Evolutionary conservation across 2,329 filamentous ascomycete genomes (phyloP), one percentile per base, ranked within the genome.

Genomic region (Pseudonectria buxi): DNA sequence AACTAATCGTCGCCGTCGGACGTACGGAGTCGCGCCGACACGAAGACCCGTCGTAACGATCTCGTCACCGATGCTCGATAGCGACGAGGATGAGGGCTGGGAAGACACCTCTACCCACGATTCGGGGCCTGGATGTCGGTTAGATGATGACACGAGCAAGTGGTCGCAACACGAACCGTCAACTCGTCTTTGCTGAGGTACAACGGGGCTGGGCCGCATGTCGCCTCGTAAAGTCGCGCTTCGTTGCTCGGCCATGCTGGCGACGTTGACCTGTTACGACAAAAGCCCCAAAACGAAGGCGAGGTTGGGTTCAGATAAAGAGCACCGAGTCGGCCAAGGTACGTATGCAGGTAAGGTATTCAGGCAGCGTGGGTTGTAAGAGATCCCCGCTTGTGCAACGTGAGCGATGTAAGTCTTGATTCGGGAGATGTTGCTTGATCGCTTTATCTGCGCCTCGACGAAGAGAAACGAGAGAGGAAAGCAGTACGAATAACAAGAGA

Each of bases 91-190:
- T 0, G 90, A 95, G 7, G 90, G 88, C 51, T 92, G 86, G 4
- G 90, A 95, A 30, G 84, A 78, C 41, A 98, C 80, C 60, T 98
- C 90, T 50, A 96, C 79, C 92, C 92, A 98, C 7, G 92, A 95
- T 67, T 96, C 92, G 89, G 68, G 47, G 38, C 31, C 24, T 28
- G 16, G 10, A 33, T 15, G 13, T 24, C 7, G 11, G 37, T 52
- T 38, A 54, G 40, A 26, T 32, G 33, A 31, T 16, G 15, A 29
- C 24, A 25, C 14, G 13, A 29, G 31, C 15, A 28, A 24, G 27
- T 35, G 27, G 29, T n/a, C 27, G 24, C 31, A 37, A 11, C 24
- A 51, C 57, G 28, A 46, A 63, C 61, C 61, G 39, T 64, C 61
- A 32, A 57, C 57, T 24, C 60, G 59, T 35, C 60, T 57, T 27